Conservation (phyloP, 1,284 basidiomycete genomes). For the Papiliotrema terrestris region DNA sequence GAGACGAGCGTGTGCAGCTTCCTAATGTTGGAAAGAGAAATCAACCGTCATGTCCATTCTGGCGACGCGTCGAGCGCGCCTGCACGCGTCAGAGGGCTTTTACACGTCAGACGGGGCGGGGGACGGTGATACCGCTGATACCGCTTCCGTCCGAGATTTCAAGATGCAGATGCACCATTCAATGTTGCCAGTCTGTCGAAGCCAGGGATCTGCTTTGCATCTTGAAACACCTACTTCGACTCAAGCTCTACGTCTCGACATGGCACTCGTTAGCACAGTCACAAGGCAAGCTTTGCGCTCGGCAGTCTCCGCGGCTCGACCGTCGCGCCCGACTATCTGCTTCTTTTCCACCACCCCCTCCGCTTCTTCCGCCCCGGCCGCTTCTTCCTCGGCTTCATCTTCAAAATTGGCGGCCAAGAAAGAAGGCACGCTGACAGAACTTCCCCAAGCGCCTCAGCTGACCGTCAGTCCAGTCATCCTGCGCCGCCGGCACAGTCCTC, state of each 20-base stretch:
- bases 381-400: not conserved
- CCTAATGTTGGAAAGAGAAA: not conserved
- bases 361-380: constrained; percentile 8
- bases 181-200: not conserved
- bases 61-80: constrained; percentile 1
- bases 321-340: not conserved
- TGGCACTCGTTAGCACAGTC: not conserved
- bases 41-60: not conserved
- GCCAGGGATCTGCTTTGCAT: not conserved
- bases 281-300: not conserved
- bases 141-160: not conserved
- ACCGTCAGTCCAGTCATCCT: constrained; percentile 49
- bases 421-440: no score
- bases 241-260: not conserved
- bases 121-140: not conserved
- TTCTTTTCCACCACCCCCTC: constrained; percentile 5
- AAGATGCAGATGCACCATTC: not conserved
- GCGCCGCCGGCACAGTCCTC: constrained; percentile 66
- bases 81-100: not conserved
- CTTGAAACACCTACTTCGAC: not conserved
- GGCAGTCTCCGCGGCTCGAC: not conserved
- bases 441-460: not conserved
- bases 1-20: not conserved
- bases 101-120: not conserved
- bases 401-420: no score